Evolutionary conservation across 176 grass and related monocot genomes (phyloP), one percentile per base, ranked within the genome.

Genomic region (Eragrostis nindensis): DNA sequence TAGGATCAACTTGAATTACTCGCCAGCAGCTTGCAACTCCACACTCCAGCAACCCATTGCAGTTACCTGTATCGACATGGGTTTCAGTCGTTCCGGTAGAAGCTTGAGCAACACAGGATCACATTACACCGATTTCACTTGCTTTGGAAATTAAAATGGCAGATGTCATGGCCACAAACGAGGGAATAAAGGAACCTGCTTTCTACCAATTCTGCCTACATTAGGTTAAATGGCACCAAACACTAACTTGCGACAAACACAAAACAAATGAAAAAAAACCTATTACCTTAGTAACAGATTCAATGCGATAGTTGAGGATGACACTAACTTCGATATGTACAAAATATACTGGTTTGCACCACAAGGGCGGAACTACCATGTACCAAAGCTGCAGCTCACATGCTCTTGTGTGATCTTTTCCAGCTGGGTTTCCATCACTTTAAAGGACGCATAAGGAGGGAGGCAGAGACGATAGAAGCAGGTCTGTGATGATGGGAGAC

Each of bases 391-490:
- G 72, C 80, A 96, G 90, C 92, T 90, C 82, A 99, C 73, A 86
- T 99, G 91, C 61, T 99, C 97, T 68, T 90, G 90, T 52, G 91
- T 80, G 59, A 99, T 93, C 84, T 90, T 79, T 80, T 91, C 87
- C 75, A 99, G 90, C 71, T 88, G 86, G 29, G 24, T 71, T 41
- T 82, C 82, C 92, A 91, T 89, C 73, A 81, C 78, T 66, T 76
- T 76, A 12, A 76, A 11, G 49, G 91, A 88, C 44, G 76, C 63
- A 40, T 99, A 99, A 64, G 86, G 47, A 16, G 97, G 97, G 67
- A 99, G 97, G 85, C 89, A 91, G 39, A 99, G 90, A 21, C 93
- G 93, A 84, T 90, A 95, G 75, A 99, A 99, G 93, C 97, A 99
- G 66, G 97, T 99, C 49, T 96, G 97, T 0, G 97, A 95, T 3